Base-by-base conservation (phyloP, 306 rosid genomes). In the Vachellia pachyceras region DNA sequence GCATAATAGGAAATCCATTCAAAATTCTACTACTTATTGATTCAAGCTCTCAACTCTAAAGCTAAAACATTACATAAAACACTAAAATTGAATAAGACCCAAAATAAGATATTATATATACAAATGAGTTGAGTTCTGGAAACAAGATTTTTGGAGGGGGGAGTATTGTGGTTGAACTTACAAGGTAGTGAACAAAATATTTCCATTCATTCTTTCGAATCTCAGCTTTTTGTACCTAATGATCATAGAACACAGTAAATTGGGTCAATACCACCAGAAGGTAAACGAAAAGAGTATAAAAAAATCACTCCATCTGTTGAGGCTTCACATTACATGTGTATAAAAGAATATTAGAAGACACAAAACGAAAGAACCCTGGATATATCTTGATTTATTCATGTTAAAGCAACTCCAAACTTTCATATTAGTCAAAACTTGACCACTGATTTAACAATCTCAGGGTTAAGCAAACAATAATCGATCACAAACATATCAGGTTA, bases 181-280 rank as follows among this genome's bases (percentile, higher is more conserved):
- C 99, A 44, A 93, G 98, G 83, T 96, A 96, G 90, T 96, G 99
- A 80, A 96, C 97, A 82, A 90, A 96, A 91, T 91, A 96, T 88
- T 81, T 96, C 97, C 98, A 92, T 72, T 91, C 96, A 10, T 90
- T 90, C 74, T 96, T 90, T 88, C 91, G 86, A 50, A 85, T 83
- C 88, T 96, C 99, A 25, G 95, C 89, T 69, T 85, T 93, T 84
- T 93, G 99, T 69, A 96, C 97, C 99, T 96, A 82, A 39, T 72
- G n/a, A 40, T 18, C 78, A 85, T 75, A 80, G 7, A 69, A 80
- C 15, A 45, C 69, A 82, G 68, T 58, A 70, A 79, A 20, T 71
- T 64, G 69, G 18, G 61, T 72, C 73, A 79, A 22, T 33, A 64
- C 22, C 8, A 54, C 46, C 37, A 18, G 17, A 70, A 7, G 52